Conservation (phyloP, 2,329 filamentous ascomycete genomes). For the Nemania sp. region DNA sequence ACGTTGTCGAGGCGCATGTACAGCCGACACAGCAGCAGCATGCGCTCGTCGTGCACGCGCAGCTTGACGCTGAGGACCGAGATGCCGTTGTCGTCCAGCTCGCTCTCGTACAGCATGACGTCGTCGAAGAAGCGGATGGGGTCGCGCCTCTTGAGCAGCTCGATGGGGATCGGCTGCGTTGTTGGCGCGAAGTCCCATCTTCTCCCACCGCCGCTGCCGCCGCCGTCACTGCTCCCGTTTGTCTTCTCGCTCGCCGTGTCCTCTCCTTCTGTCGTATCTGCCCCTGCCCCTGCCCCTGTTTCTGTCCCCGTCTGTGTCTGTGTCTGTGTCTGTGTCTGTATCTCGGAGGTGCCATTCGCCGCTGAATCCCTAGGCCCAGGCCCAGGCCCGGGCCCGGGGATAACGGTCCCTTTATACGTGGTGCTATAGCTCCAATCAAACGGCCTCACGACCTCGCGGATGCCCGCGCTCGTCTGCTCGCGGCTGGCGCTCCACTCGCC, state of each 20-base stretch:
- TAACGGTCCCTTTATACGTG: constrained; percentile 80
- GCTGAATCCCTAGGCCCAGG: not conserved
- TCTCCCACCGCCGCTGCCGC: not conserved
- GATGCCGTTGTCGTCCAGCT: constrained; percentile 97
- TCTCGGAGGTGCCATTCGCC: constrained; percentile 5
- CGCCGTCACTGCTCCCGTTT: not conserved
- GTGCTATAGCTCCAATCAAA: constrained; percentile 99
- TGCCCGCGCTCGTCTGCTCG: constrained; percentile 84
- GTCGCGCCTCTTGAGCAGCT: constrained; percentile 87
- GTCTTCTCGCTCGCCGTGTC: not conserved
- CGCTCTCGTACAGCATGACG: constrained; percentile 95
- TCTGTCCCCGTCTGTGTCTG: not conserved
- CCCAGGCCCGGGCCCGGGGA: constrained; percentile 41
- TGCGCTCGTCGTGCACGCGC: constrained; percentile 88
- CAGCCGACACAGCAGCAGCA: constrained; percentile 85
- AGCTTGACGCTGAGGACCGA: constrained; percentile 91
- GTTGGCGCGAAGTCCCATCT: constrained; percentile 45
- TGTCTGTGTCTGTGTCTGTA: not conserved
- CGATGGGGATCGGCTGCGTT: constrained; percentile 76
- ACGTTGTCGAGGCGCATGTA: constrained; percentile 96
- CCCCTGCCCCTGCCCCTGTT: not conserved
- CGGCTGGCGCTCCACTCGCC: constrained; percentile 78
- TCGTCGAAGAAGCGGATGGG: constrained; percentile 98
- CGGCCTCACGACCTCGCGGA: constrained; percentile 93
- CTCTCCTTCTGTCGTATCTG: not conserved